Percentiles rank a stretch among this genome's conserved stretches.
phyloP scores from a whole-genome alignment of 148 eudicot species.

The Rhododendron kiyosumense region DNA sequence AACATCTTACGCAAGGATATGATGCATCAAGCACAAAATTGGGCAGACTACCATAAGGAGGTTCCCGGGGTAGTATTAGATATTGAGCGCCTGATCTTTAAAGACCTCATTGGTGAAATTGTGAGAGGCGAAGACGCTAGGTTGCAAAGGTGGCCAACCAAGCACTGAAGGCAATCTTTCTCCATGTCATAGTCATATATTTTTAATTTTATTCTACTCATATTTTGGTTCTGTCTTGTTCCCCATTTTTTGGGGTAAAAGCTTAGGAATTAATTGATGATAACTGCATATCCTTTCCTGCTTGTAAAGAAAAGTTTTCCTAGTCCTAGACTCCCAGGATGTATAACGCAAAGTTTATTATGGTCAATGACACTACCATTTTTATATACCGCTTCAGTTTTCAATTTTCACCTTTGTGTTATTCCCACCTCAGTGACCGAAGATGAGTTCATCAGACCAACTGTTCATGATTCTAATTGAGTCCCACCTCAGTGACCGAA shows the following conservation, averaged over 20 bases:
- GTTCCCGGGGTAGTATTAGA: slow-evolving; percentile 60
- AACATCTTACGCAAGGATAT: slow-evolving; percentile 48
- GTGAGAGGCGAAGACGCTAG: slow-evolving; percentile 25
- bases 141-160: slow-evolving; percentile 13
- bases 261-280: background rate
- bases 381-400: background rate
- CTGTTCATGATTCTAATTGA: background rate
- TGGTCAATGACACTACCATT: background rate
- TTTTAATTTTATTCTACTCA: background rate
- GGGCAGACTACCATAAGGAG: slow-evolving; percentile 37
- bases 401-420: background rate
- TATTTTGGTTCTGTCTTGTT: background rate
- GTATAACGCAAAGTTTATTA: background rate
- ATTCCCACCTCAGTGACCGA: background rate
- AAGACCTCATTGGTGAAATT: slow-evolving; percentile 62
- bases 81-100: slow-evolving; percentile 68
- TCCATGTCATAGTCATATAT: slow-evolving; percentile 8
- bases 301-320: background rate
- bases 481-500: no score
- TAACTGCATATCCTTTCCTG: background rate
- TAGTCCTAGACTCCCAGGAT: background rate
- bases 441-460: background rate
- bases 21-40: slow-evolving; percentile 32
- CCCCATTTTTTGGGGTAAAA: background rate
- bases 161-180: slow-evolving; percentile 23